Evolutionary conservation across 2,329 filamentous ascomycete species (phyloP).

Genomic region (Zasmidium angulare): DNA sequence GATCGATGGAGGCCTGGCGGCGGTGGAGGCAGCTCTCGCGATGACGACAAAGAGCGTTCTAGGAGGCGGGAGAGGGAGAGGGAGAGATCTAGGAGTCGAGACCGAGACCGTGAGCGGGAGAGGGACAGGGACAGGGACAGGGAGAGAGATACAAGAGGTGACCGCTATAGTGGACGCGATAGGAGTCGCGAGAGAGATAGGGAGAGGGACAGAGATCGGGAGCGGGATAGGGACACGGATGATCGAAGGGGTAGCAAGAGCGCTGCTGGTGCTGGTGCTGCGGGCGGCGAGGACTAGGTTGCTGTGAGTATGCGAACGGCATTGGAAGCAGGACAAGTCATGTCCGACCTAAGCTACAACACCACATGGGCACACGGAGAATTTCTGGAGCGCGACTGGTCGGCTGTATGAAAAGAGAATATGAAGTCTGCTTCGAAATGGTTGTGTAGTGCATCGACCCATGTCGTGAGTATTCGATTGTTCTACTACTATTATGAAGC

Average conservation of each 20-base stretch:
- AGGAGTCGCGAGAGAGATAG: slow-evolving; percentile 17
- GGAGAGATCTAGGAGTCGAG: slow-evolving; percentile 20
- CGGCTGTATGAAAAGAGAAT: too few relatives aligned
- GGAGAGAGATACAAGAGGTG: slow-evolving; percentile 17
- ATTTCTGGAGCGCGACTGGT: too few relatives aligned
- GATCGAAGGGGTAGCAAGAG: background rate
- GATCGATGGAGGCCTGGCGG: slow-evolving; percentile 38
- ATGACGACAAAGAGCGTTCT: slow-evolving; percentile 7
- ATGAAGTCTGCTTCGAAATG: too few relatives aligned
- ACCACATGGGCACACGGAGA: too few relatives aligned
- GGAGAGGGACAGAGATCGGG: slow-evolving; percentile 13
- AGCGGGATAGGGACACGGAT: slow-evolving; percentile 7
- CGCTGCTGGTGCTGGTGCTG: background rate
- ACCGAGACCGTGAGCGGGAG: slow-evolving; percentile 31
- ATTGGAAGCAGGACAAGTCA: too few relatives aligned
- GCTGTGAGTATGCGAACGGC: too few relatives aligned
- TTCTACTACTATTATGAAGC: background rate
- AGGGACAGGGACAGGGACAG: slow-evolving; percentile 32
- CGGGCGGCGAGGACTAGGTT: background rate
- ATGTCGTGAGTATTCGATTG: background rate
- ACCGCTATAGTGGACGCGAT: slow-evolving; percentile 3
- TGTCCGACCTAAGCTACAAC: too few relatives aligned
- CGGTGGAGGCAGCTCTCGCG: slow-evolving; percentile 13
- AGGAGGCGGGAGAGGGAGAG: slow-evolving; percentile 9
- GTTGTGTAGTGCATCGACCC: too few relatives aligned